Percentiles rank a stretch among this genome's conserved stretches.
Conservation (phyloP, 495 filamentous ascomycete genomes). For the Cenococcum geophilum region DNA sequence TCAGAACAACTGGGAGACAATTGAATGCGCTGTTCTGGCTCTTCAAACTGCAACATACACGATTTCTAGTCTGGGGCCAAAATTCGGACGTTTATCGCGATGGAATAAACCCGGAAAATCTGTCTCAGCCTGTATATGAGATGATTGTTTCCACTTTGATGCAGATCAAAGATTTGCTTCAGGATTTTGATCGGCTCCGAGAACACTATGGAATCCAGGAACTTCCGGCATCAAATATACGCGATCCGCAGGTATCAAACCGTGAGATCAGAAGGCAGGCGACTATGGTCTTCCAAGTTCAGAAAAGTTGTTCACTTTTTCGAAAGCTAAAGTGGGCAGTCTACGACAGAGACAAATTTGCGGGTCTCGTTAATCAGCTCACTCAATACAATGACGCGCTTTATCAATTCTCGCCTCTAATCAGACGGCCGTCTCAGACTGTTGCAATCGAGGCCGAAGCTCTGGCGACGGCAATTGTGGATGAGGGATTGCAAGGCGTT, state of each 20-base stretch:
- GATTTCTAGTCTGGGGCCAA: conserved; percentile 14
- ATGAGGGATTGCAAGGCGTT: conserved; percentile 2
- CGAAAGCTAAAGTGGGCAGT: background rate
- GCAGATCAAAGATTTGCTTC: conserved; percentile 3
- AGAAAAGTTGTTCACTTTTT: conserved; percentile 5
- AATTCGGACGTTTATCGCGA: conserved; percentile 6
- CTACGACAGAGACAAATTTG: background rate
- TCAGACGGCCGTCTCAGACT: background rate
- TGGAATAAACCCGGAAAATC: conserved; percentile 3
- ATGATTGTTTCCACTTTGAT: conserved; percentile 5
- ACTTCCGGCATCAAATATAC: background rate
- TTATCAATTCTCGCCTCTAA: conserved; percentile 9
- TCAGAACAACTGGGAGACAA: background rate
- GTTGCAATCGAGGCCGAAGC: conserved; percentile 1
- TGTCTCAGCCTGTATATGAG: conserved; percentile 9
- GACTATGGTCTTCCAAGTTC: conserved; percentile 6
- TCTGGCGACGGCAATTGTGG: conserved; percentile 3
- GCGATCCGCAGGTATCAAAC: background rate
- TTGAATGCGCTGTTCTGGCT: background rate
- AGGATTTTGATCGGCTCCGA: conserved; percentile 4
- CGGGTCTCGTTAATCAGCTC: background rate
- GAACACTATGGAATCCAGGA: background rate
- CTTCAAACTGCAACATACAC: conserved; percentile 8
- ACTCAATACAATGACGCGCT: conserved; percentile 4
- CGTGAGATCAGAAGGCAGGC: conserved; percentile 6